Evolutionary conservation across 2,329 filamentous ascomycete genomes (phyloP), one percentile per base, ranked within the genome.

Genomic region (Ploettnerulaceae sp.): DNA sequence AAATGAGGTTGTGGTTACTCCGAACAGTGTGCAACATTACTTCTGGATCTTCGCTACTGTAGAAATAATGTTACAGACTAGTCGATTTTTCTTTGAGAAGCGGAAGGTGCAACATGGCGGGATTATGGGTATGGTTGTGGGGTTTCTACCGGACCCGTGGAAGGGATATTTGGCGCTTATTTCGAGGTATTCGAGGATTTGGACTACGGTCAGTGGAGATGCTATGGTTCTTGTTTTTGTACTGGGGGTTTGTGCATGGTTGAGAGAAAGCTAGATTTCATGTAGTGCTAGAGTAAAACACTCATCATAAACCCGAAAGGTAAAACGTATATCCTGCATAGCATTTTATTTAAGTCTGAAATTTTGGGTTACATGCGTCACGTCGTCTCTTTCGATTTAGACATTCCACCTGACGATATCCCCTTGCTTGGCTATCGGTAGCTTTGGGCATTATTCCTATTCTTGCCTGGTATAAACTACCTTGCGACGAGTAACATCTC

Each of bases 31-130:
- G 35, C 29, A 14, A 4, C 72, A 74, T 51, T 83, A 89, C 66
- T 89, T 91, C 66, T 88, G 82, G 71, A 75, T 86, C n/a, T 93
- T 91, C 62, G 82, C 85, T 5, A 88, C 86, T 0, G 82, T 79
- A 24, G 86, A 93, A 68, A 74, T 87, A 8, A 63, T 87, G 43
- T 70, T 91, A 53, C 78, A 91, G 54, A 84, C 80, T 1, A 81
- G 77, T 22, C 73, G 86, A 18, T 86, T 84, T 63, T 80, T 89
- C 56, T 61, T 88, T 41, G 84, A 89, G 57, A 79, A 77, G 56
- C 75, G 66, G 14, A 65, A 69, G 33, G 29, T 75, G 35, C 76
- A 77, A 50, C 77, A 76, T 3, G 67, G 71, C 20, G 84, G 84
- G 3, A 74, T 86, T 47, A 57, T 88, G 51, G 81, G 80, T 52